Conservation (phyloP, 73 alveolate species). For the Uronychia binucleata region DNA sequence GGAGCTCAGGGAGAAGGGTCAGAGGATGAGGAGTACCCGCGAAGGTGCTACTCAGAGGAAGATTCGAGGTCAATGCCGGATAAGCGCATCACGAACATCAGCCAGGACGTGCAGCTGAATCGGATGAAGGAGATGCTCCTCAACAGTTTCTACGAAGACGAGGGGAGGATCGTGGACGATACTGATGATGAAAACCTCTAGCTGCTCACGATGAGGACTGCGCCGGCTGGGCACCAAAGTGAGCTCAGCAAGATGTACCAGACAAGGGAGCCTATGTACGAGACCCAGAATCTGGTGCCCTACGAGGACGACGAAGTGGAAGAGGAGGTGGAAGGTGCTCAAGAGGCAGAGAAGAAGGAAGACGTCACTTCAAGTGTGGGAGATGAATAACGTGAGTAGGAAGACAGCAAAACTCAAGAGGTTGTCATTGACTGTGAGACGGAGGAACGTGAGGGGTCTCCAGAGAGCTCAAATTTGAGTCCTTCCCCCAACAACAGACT, state of each 20-base stretch:
- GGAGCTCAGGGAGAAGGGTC: neutral
- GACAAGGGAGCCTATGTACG: neutral
- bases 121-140: neutral
- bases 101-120: neutral
- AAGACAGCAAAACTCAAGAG: neutral
- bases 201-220: neutral
- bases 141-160: neutral
- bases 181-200: neutral
- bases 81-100: neutral
- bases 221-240: neutral
- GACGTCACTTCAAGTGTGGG: no score
- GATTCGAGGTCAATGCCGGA: neutral
- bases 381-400: neutral
- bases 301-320: neutral
- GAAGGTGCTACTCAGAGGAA: neutral
- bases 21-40: neutral
- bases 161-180: neutral
- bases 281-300: neutral
- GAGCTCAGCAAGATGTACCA: neutral
- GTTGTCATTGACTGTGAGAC: neutral
- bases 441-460: neutral
- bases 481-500: neutral
- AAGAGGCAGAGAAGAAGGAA: neutral
- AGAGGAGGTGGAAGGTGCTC: neutral
- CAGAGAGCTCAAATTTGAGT: neutral